A percentile compares a stretch with the other conserved stretches of the same genome.
These are phyloP conservation scores for Millerago galiae DNA, from an alignment of 805 yeast species.

Conservation along the genomic window DNA sequence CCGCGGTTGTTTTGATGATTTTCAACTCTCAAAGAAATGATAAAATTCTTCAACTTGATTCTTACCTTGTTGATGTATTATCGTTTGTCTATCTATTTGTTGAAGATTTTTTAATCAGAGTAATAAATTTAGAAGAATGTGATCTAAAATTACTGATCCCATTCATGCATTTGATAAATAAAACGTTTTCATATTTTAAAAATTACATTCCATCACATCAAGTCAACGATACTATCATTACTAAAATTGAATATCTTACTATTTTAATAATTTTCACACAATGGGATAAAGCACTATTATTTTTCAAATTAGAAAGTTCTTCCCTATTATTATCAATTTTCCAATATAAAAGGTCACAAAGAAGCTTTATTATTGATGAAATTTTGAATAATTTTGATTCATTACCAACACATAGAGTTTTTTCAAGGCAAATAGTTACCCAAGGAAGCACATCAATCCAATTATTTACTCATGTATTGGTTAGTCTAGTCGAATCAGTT, in stretches of 20 bases:
- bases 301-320: conserved; percentile 15
- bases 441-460: conserved; percentile 44
- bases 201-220: conserved; percentile 13
- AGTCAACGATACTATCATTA: conserved; percentile 45
- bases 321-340: conserved; percentile 21
- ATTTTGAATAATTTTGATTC: conserved; percentile 44
- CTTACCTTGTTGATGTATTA: conserved; percentile 34
- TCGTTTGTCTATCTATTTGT: conserved; percentile 31
- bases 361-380: conserved; percentile 57
- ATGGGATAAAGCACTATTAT: conserved; percentile 14
- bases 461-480: conserved; percentile 38
- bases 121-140: conserved; percentile 4
- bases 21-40: conserved; percentile 36
- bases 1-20: conserved; percentile 31
- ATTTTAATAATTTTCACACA: conserved; percentile 33
- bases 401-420: conserved; percentile 38
- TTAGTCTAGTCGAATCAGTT: conserved; percentile 37
- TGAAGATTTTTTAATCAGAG: conserved; percentile 25
- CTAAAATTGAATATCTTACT: conserved; percentile 53
- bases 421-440: conserved; percentile 37
- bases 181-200: conserved; percentile 15
- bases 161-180: conserved; percentile 8
- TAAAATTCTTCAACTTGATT: conserved; percentile 40
- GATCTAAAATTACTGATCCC: background rate
- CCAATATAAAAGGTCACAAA: conserved; percentile 37